Evolutionary conservation across 2,329 filamentous ascomycete genomes (phyloP), one percentile per base, ranked within the genome.

Genomic region (Mycosphaerelloides madeirae): DNA sequence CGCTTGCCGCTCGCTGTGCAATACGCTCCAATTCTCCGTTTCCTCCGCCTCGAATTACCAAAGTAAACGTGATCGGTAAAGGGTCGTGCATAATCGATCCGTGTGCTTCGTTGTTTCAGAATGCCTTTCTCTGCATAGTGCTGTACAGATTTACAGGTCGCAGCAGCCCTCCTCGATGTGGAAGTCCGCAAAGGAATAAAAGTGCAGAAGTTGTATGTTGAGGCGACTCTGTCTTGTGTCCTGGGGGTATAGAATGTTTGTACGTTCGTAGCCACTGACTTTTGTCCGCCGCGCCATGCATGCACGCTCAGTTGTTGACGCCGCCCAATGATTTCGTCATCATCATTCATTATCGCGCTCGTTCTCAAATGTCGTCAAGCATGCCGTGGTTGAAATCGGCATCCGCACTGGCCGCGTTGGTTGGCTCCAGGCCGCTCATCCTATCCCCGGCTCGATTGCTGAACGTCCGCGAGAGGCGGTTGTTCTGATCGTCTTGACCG

Each of bases 351-450:
- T 16, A 31, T 19, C 36, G 29, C 38, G 20, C 12, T 35, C 14
- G 29, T n/a, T n/a, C 38, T 54, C 43, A 63, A 42, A 65, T 58
- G 49, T 65, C 60, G 36, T 69, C 67, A 36, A 68, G 64, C 57
- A 66, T 66, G 34, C 65, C 66, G 43, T 68, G 61, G 46, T 69
- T 71, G 65, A 76, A 76, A 42, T 76, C 69, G 40, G 52, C 59
- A 33, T 72, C 68, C 9, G 56, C 68, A 60, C 55, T 65, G 2
- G 46, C 52, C 4, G 50, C 42, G 33, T 48, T 54, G 4, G 55
- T 68, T 22, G 65, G 63, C 48, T 74, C 65, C 43, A 77, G 65
- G 28, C 74, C 74, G 52, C 70, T 75, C 74, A 77, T 77, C 31
- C 73, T 69, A 49, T 76, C 70, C 44, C 67, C 69, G 29, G 57